phyloP scores from a whole-genome alignment of 2,329 filamentous ascomycete species.

The Dothideomycetes sp. region DNA sequence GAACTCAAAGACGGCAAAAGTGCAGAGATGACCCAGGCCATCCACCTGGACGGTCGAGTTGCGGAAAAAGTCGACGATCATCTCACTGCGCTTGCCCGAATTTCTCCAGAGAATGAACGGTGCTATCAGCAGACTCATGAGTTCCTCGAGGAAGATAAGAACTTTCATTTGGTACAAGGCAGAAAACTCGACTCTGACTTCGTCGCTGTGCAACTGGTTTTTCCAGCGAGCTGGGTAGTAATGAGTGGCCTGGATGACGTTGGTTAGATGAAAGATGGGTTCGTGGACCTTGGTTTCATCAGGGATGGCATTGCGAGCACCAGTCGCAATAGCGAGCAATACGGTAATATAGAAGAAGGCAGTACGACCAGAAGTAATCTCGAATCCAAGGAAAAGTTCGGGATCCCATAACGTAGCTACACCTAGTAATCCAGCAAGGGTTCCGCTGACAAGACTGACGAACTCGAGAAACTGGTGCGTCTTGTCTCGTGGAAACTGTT shows the following conservation, averaged over 20 bases:
- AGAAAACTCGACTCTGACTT: slow-evolving; percentile 85
- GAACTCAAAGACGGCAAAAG: slow-evolving; percentile 95
- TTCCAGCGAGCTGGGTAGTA: slow-evolving; percentile 88
- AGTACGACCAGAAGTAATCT: slow-evolving; percentile 79
- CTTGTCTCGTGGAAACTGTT: slow-evolving; percentile 94
- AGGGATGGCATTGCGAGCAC: slow-evolving; percentile 72
- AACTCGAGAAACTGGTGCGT: slow-evolving; percentile 77
- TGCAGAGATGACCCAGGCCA: slow-evolving; percentile 90
- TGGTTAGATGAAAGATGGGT: slow-evolving; percentile 77
- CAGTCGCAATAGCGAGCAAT: slow-evolving; percentile 73
- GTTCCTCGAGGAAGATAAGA: slow-evolving; percentile 84
- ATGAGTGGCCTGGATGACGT: slow-evolving; percentile 87
- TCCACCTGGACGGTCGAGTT: slow-evolving; percentile 97
- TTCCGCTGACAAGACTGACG: slow-evolving; percentile 77
- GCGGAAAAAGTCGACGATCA: slow-evolving; percentile 93
- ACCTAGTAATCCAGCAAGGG: slow-evolving; percentile 75
- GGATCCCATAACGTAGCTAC: slow-evolving; percentile 80
- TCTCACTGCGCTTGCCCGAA: slow-evolving; percentile 78
- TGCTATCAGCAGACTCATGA: slow-evolving; percentile 84
- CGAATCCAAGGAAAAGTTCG: slow-evolving; percentile 83
- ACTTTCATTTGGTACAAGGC: slow-evolving; percentile 86
- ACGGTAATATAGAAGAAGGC: slow-evolving; percentile 84
- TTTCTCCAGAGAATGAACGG: slow-evolving; percentile 82
- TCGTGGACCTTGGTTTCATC: slow-evolving; percentile 83
- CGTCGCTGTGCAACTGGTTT: slow-evolving; percentile 80